Evolutionary conservation across 495 filamentous ascomycete genomes (phyloP), one percentile per base, ranked within the genome.

Genomic region (Mytilinidion resinicola): DNA sequence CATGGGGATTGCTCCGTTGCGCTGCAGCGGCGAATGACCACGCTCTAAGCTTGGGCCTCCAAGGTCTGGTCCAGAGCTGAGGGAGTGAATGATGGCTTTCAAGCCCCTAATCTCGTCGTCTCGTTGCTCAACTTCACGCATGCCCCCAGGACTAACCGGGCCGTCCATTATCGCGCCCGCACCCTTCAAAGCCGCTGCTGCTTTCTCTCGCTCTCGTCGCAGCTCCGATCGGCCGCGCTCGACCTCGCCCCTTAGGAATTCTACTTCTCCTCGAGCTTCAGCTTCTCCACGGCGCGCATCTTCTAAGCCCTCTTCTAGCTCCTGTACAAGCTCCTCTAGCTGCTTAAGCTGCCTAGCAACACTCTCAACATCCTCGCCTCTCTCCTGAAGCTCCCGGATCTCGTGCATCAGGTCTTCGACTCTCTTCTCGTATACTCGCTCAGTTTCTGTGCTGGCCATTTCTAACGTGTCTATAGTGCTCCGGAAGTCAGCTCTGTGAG

Each of bases 381-480:
- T 78, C 47, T 91, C 86, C 53, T 91, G 86, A 3, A 92, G 70
- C 51, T 95, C 90, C 52, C 84, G 81, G 42, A 95, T 81, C 61
- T 96, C 88, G 59, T 87, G 80, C 75, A 90, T 78, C n/a, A 99
- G 75, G 66, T 96, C 91, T 63, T 91, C 87, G 66, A 96, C 85
- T 61, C 85, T 84, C 67, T 89, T 88, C 69, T 97, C 95, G 65
- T 99, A 97, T 7, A 97, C 91, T n/a, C 93, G 81, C 71, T 96
- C 92, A 7, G 93, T 99, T 73, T 99, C 93, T 0, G 91, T 89
- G 64, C 91, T 95, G 8, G 93, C 95, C 74, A 96, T 84, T 73
- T 99, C 93, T 38, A 99, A 77, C 0, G 91, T 95, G 74, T 99
- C 93, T 49, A 99, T 90, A 15, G 93, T 99, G 69, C 88, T 95